Evolutionary conservation across 1,284 basidiomycete species (phyloP).

Genomic region (Heterobasidion irregulare): DNA sequence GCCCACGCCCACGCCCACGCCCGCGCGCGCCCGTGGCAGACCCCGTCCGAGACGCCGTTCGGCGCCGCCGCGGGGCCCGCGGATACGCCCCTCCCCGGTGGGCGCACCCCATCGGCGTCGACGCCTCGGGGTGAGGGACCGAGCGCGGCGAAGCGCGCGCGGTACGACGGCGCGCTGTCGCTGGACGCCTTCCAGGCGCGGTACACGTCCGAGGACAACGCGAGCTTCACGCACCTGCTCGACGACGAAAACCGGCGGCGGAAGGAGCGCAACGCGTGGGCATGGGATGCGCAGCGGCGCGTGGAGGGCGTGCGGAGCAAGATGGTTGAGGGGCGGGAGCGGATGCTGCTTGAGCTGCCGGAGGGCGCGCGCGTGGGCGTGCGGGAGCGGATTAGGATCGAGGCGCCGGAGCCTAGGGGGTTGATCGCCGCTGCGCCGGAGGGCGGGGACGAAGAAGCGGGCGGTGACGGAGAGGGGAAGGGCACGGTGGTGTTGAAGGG

Average conservation of each 20-base stretch:
- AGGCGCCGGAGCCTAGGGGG: conserved; percentile 42
- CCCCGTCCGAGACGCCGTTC: conserved; percentile 61
- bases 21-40: conserved; percentile 34
- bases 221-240: conserved; percentile 86
- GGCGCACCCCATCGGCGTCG: conserved; percentile 26
- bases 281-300: conserved; percentile 80
- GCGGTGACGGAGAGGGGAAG: conserved; percentile 12
- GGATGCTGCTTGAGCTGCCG: conserved; percentile 62
- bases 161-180: conserved; percentile 52
- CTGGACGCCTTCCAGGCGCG: conserved; percentile 83
- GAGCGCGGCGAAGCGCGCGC: conserved; percentile 36
- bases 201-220: conserved; percentile 94
- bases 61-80: conserved; percentile 35
- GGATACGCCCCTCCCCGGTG: conserved; percentile 64
- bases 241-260: conserved; percentile 80
- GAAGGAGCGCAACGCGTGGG: conserved; percentile 79
- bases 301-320: conserved; percentile 59
- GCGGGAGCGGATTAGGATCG: conserved; percentile 57
- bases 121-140: conserved; percentile 4
- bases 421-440: conserved; percentile 40
- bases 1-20: conserved; percentile 39
- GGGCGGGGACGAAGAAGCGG: conserved; percentile 14
- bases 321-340: conserved; percentile 58
- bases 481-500: conserved; percentile 17
- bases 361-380: conserved; percentile 61